Evolutionary conservation across 495 filamentous ascomycete genomes (phyloP).

Genomic region (Mycothermus thermophilus): DNA sequence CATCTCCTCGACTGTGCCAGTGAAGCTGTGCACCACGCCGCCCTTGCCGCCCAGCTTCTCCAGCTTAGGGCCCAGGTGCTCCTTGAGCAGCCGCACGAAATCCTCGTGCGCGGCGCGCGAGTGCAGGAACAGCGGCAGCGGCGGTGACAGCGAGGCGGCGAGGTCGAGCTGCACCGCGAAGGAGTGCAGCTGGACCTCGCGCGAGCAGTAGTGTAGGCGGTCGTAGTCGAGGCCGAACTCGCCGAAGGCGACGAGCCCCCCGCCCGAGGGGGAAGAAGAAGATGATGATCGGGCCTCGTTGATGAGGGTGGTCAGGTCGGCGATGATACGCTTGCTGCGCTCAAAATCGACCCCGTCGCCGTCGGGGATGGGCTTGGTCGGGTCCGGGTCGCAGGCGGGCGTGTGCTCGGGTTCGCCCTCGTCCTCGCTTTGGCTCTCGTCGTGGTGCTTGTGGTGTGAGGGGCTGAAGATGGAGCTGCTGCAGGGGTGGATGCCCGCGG

Average conservation of each 20-base stretch:
- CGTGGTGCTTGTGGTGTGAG: constrained; percentile 39
- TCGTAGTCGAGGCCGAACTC: constrained; percentile 97
- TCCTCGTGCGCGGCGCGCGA: constrained; percentile 71
- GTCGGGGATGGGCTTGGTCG: constrained; percentile 25
- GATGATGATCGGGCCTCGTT: constrained; percentile 24
- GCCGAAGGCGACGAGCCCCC: constrained; percentile 61
- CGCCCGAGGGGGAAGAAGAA: constrained; percentile 8
- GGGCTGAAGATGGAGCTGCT: constrained; percentile 52
- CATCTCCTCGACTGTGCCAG: constrained; percentile 76
- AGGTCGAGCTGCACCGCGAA: constrained; percentile 70
- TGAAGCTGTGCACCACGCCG: constrained; percentile 84
- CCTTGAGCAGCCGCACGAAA: constrained; percentile 52
- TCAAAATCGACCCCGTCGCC: constrained; percentile 24
- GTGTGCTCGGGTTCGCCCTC: constrained; percentile 27
- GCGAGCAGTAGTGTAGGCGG: constrained; percentile 61
- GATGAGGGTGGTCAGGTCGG: constrained; percentile 45
- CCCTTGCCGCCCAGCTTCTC: constrained; percentile 50
- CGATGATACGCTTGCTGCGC: constrained; percentile 34
- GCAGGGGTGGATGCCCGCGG: constrained; percentile 90
- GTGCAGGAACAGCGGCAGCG: constrained; percentile 80
- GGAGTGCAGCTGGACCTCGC: constrained; percentile 67
- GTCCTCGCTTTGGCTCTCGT: constrained; percentile 20
- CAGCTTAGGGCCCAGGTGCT: constrained; percentile 29
- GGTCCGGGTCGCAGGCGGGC: constrained; percentile 31
- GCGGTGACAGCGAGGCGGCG: constrained; percentile 49